Evolutionary conservation across 164 flowering plant species (phyloP).

Genomic region (Nelumbo lutea): DNA sequence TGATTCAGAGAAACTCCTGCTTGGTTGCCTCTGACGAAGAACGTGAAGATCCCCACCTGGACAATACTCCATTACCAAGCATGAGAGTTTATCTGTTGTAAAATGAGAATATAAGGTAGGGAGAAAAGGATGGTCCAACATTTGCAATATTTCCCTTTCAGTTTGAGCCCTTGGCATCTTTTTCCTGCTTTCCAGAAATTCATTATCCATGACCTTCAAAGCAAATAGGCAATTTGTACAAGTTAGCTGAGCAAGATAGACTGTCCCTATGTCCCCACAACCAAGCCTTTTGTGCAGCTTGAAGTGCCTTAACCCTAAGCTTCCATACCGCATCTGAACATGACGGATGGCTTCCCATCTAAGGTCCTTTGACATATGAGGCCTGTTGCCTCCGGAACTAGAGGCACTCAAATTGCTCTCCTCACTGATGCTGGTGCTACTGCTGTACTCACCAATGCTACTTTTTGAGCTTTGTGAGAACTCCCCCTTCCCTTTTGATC

Average conservation of each 20-base stretch:
- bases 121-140: constrained; percentile 83
- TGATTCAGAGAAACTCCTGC: constrained; percentile 58
- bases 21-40: constrained; percentile 74
- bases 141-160: constrained; percentile 67
- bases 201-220: constrained; percentile 87
- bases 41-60: constrained; percentile 91
- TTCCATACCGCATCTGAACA: constrained; percentile 55
- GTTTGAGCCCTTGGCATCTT: constrained; percentile 77
- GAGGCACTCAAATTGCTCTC: constrained; percentile 64
- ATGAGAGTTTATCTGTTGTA: constrained; percentile 56
- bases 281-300: constrained; percentile 77
- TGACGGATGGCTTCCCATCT: constrained; percentile 71
- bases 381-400: constrained; percentile 54
- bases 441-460: constrained; percentile 69
- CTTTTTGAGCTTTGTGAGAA: constrained; percentile 88
- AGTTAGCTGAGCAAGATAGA: constrained; percentile 70
- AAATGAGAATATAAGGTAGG: constrained; percentile 79
- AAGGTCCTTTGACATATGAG: constrained; percentile 90
- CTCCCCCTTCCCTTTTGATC: constrained; percentile 57
- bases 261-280: constrained; percentile 86
- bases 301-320: constrained; percentile 52
- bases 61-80: constrained; percentile 84
- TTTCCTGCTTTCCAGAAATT: constrained; percentile 63
- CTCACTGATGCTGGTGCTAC: constrained; percentile 67
- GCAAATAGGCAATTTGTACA: constrained; percentile 66